Conservation (phyloP, 768 basidiomycete genomes). For the Trametes meyenii region DNA sequence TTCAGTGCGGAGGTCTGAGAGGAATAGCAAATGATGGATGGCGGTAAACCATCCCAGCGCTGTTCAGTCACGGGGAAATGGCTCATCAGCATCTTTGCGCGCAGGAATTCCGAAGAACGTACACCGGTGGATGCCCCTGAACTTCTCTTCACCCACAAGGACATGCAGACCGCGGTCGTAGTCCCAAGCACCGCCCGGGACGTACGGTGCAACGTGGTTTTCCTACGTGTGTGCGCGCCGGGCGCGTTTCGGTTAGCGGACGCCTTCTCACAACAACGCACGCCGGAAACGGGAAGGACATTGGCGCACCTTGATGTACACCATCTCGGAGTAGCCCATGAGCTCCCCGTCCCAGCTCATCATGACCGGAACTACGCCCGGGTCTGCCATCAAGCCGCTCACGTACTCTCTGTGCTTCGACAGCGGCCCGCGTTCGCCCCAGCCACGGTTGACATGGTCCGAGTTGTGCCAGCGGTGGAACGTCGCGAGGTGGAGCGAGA, state of each 20-base stretch:
- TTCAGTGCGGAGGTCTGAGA: constrained; percentile 45
- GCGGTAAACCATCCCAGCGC: constrained; percentile 40
- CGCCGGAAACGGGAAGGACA: background rate
- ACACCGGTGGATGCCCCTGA: constrained; percentile 47
- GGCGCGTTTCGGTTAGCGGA: constrained; percentile 3
- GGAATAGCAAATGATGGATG: constrained; percentile 46
- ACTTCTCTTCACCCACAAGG: constrained; percentile 50
- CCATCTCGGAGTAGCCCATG: constrained; percentile 50
- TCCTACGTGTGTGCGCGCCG: constrained; percentile 17
- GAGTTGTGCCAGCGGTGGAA: constrained; percentile 55
- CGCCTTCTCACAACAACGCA: constrained; percentile 23
- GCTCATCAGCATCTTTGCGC: constrained; percentile 15
- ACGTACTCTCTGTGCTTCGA: constrained; percentile 49
- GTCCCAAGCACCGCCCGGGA: constrained; percentile 34
- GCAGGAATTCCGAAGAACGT: constrained; percentile 22
- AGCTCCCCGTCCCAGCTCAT: constrained; percentile 50
- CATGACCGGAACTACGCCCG: constrained; percentile 43
- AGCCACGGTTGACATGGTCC: constrained; percentile 47
- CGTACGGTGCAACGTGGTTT: constrained; percentile 30
- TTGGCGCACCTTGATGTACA: constrained; percentile 48
- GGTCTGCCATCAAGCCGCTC: constrained; percentile 38
- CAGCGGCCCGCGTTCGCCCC: constrained; percentile 49
- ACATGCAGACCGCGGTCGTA: constrained; percentile 46
- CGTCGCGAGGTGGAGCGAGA: constrained; percentile 41
- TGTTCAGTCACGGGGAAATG: background rate